Conservation (phyloP, 768 basidiomycete genomes). For the Cystobasidium onofrii region DNA sequence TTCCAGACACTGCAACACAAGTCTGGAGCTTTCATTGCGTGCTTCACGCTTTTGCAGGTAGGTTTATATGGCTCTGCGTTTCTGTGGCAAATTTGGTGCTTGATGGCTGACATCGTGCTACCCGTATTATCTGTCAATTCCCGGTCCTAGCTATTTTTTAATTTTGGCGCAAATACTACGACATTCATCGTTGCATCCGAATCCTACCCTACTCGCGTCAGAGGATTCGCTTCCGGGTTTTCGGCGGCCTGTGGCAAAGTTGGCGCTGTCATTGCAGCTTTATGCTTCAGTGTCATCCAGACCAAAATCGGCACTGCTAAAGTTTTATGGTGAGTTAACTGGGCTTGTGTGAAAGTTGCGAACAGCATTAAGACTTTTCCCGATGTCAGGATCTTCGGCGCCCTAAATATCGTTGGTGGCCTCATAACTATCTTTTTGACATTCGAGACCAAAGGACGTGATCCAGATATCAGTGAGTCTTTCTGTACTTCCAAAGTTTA, state of each 20-base stretch:
- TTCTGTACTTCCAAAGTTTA: neutral
- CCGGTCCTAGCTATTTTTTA: no score
- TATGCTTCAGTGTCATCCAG: slow-evolving; percentile 20
- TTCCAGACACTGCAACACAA: slow-evolving; percentile 53
- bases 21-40: slow-evolving; percentile 58
- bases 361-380: no score
- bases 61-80: slow-evolving; percentile 8
- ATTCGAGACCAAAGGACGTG: slow-evolving; percentile 29
- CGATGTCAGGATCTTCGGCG: slow-evolving; percentile 33
- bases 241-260: slow-evolving; percentile 65
- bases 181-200: slow-evolving; percentile 69
- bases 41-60: slow-evolving; percentile 63
- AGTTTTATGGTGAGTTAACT: slow-evolving; percentile 13
- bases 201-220: slow-evolving; percentile 69
- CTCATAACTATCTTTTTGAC: slow-evolving; percentile 26
- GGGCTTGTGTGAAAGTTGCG: no score
- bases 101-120: no score
- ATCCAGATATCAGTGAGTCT: slow-evolving; percentile 22
- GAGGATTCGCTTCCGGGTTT: slow-evolving; percentile 65
- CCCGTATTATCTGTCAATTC: no score
- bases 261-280: slow-evolving; percentile 50
- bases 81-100: neutral
- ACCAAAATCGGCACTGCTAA: slow-evolving; percentile 33
- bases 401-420: slow-evolving; percentile 30
- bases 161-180: slow-evolving; percentile 52